Percentiles rank a stretch among this genome's conserved stretches.
phyloP scores from a whole-genome alignment of 495 filamentous ascomycete genomes.

The Lepraria neglecta region DNA sequence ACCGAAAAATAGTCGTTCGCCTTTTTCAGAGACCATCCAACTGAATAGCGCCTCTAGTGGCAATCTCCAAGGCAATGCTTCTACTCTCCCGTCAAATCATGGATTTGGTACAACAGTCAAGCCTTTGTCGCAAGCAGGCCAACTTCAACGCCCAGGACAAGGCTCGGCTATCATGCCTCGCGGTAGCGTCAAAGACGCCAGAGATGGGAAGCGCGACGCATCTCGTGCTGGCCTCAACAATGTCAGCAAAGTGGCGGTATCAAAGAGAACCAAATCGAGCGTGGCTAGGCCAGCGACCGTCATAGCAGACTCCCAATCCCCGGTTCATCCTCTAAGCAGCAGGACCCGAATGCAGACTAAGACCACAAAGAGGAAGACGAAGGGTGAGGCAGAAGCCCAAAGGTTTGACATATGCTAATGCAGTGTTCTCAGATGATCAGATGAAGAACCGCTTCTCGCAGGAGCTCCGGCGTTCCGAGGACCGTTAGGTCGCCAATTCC shows the following conservation, averaged over 20 bases:
- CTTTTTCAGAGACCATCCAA: not conserved
- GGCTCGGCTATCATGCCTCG: not conserved
- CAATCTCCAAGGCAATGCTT: not conserved
- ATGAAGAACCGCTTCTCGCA: conserved; percentile 10
- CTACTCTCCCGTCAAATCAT: not conserved
- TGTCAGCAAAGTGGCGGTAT: not conserved
- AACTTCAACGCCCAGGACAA: not conserved
- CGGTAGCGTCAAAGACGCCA: conserved; percentile 8
- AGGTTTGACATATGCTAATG: not conserved
- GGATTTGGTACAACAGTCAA: not conserved
- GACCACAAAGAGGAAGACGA: conserved; percentile 3
- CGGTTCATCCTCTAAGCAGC: conserved; percentile 9
- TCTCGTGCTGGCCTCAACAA: conserved; percentile 15
- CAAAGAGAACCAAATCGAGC: conserved; percentile 6
- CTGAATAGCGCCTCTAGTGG: not conserved
- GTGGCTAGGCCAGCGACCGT: conserved; percentile 9
- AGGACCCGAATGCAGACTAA: conserved; percentile 17
- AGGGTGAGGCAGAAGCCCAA: not conserved
- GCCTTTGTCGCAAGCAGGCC: not conserved
- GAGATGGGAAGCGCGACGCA: conserved; percentile 14
- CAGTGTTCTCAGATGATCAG: not conserved
- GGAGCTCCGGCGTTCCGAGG: not conserved
- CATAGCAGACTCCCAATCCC: conserved; percentile 24
- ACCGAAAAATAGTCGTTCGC: not conserved
- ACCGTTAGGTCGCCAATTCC: not conserved